Evolutionary conservation across 2,329 filamentous ascomycete genomes (phyloP).

Genomic region (Sphaerostilbella broomeana): DNA sequence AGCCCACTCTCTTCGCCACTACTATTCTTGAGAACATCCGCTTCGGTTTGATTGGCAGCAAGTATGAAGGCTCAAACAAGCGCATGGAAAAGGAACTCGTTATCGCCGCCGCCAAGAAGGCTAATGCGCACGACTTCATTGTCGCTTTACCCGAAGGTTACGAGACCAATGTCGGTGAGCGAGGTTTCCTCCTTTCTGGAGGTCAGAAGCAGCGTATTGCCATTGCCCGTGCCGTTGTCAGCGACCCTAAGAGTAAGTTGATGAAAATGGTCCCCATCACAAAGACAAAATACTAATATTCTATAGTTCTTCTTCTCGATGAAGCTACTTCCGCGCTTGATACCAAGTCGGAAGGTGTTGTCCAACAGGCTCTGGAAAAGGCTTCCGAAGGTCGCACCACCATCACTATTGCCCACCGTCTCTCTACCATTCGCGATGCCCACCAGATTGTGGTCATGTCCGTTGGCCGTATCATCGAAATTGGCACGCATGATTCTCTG

Average conservation of each 20-base stretch:
- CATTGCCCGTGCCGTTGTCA: conserved; percentile 84
- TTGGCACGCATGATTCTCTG: conserved; percentile 62
- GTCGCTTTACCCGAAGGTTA: conserved; percentile 76
- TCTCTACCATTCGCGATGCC: conserved; percentile 32
- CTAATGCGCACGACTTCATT: conserved; percentile 93
- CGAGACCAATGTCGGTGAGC: conserved; percentile 86
- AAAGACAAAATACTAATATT: conserved; percentile 17
- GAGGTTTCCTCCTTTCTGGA: conserved; percentile 84
- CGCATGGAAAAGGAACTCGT: conserved; percentile 68
- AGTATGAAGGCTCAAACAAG: conserved; percentile 57
- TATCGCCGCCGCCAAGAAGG: conserved; percentile 74
- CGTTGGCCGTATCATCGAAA: conserved; percentile 20
- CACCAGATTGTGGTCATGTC: conserved; percentile 27
- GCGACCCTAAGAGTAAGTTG: conserved; percentile 68
- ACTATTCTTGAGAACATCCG: conserved; percentile 85
- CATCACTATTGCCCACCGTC: conserved; percentile 54
- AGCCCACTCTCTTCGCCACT: conserved; percentile 82
- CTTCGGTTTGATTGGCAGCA: conserved; percentile 83
- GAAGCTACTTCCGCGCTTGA: conserved; percentile 56
- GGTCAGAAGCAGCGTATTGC: conserved; percentile 96
- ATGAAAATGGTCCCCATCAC: neutral
- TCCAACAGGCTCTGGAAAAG: conserved; percentile 46
- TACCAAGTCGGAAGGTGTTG: conserved; percentile 37
- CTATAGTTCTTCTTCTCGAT: conserved; percentile 52
- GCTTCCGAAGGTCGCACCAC: conserved; percentile 59